These are phyloP conservation scores for Penicillium sp. DNA, from an alignment of 2,329 filamentous ascomycete genomes.

Conservation along the genomic window DNA sequence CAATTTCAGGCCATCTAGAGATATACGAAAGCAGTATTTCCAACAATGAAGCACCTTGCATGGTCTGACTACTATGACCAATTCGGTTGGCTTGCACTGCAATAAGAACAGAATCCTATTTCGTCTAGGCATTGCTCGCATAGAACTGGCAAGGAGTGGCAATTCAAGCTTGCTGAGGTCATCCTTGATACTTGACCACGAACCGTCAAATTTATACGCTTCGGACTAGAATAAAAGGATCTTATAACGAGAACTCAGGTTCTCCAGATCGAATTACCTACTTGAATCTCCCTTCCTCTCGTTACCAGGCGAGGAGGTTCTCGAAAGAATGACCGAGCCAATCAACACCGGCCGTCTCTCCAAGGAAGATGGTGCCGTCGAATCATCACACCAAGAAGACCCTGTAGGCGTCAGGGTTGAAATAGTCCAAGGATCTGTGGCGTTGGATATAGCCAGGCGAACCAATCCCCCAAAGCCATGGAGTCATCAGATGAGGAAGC, in stretches of 20 bases:
- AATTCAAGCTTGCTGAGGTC: background rate
- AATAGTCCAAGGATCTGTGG: conserved; percentile 20
- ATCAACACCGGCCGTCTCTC: background rate
- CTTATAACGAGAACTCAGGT: background rate
- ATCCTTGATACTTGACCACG: background rate
- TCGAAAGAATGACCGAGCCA: background rate
- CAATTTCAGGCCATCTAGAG: background rate
- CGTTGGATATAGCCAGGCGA: conserved; percentile 17
- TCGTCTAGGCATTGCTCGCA: background rate
- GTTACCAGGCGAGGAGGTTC: background rate
- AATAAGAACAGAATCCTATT: background rate
- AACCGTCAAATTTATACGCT: background rate
- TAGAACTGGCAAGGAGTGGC: background rate
- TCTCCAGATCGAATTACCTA: background rate
- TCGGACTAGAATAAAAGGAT: background rate
- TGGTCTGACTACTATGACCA: background rate
- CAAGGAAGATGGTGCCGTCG: conserved; percentile 6
- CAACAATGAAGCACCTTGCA: background rate
- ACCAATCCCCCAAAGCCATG: conserved; percentile 17
- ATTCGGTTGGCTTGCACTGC: background rate
- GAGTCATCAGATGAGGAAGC: conserved; percentile 17
- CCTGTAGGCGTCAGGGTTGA: conserved; percentile 20
- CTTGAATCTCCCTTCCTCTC: background rate
- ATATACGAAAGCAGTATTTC: background rate
- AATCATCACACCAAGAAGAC: conserved; percentile 11